A percentile compares a stretch with the other conserved stretches of the same genome.
Evolutionary conservation across 768 basidiomycete species (phyloP).

Genomic region (Porpolomopsis calyptriformis): DNA sequence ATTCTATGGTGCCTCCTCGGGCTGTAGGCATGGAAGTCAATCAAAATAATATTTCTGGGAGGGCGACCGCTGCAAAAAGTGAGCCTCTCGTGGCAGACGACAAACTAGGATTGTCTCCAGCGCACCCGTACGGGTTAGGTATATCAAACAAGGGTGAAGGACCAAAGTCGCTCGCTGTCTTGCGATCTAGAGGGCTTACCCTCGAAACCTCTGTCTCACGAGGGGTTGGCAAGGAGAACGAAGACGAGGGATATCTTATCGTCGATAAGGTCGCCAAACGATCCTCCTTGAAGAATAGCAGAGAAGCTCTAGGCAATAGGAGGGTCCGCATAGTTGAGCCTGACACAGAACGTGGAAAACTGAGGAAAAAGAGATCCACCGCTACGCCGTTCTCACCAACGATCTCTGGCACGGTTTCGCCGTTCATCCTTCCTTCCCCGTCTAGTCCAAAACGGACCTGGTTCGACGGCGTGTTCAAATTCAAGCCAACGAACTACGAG

Average conservation of each 20-base stretch:
- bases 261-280: conserved; percentile 25
- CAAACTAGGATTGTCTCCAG: background rate
- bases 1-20: conserved; percentile 8
- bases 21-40: conserved; percentile 8
- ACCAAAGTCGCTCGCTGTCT: conserved; percentile 38
- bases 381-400: conserved; percentile 28
- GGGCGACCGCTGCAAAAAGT: background rate
- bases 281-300: conserved; percentile 31
- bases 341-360: conserved; percentile 21
- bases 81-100: background rate
- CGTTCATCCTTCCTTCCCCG: conserved; percentile 21
- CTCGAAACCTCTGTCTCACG: conserved; percentile 12
- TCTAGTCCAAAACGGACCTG: conserved; percentile 48
- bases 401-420: conserved; percentile 35
- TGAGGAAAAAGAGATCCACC: conserved; percentile 22
- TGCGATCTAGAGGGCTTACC: conserved; percentile 17
- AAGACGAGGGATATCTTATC: conserved; percentile 10
- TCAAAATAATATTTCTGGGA: background rate
- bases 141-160: conserved; percentile 9
- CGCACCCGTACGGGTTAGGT: background rate
- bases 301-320: conserved; percentile 17
- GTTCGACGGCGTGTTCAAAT: conserved; percentile 83
- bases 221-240: conserved; percentile 51
- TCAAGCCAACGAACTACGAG: conserved; percentile 53
- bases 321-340: conserved; percentile 48